Evolutionary conservation across 2,329 filamentous ascomycete species (phyloP), one percentile per base, ranked within the genome.

Genomic region (Golovinomyces cichoracearum): DNA sequence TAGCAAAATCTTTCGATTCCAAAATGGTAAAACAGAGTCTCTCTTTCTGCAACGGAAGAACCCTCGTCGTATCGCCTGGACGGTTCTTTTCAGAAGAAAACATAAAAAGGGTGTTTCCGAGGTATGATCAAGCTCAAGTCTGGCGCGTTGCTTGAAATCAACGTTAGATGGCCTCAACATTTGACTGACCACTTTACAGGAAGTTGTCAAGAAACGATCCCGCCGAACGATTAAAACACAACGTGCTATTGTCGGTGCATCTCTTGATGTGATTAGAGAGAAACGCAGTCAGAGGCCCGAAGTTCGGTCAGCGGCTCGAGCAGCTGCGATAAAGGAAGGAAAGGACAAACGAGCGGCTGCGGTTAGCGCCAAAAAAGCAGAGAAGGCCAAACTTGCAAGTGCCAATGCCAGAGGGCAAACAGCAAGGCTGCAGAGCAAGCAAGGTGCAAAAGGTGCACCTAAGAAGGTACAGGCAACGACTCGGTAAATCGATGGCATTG

Each of bases 21-120:
- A 93, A 73, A 94, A 93, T 73, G 85, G 90, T 75, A 98, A 98
- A 76, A 88, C 84, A 71, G 90, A 98, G 74, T 93, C 85, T 60
- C 83, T 98, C 61, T 98, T 98, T 80, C 83, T 95, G 62, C 90
- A 98, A 78, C 88, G 90, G 77, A 98, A 98, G 84, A 98, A 98
- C 80, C 90, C 90, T 68, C 88, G 90, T 70, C 85, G 88, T 68
- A 95, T 98, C 70, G 80, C 88, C 61, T 98, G 90, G 90, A 98
- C 90, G 60, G 80, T 86, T 63, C 83, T 98, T 57, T 98, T 83
- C 83, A 80, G 90, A 69, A 83, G 88, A 71, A 83, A 93, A 74
- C 88, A 94, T 81, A 90, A 86, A 77, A 98, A 98, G 85, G 90
- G 90, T 80, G 92, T 95, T 73, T 93, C 88, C 76, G 90, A 98